Percentiles rank a stretch among this genome's conserved stretches.
phyloP scores from a whole-genome alignment of 495 filamentous ascomycete species.

The Aspergillus kassunensis region DNA sequence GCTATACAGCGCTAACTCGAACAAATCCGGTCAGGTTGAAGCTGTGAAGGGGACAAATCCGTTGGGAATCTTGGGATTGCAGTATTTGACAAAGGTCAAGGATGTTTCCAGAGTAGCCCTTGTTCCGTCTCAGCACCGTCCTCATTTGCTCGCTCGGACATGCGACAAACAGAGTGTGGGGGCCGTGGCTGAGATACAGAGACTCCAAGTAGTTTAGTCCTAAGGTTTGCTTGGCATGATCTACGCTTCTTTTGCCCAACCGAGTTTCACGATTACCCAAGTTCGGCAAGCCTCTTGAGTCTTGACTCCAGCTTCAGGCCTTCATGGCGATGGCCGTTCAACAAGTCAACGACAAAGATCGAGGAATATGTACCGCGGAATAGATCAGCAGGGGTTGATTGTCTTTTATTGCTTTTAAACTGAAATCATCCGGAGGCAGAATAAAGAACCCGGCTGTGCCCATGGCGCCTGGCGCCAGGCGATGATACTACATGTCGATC shows the following conservation, averaged over 20 bases:
- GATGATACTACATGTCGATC: not conserved
- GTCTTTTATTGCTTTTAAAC: too few relatives aligned
- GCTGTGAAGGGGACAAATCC: not conserved
- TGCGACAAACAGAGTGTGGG: slow-evolving; percentile 7
- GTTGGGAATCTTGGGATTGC: too few relatives aligned
- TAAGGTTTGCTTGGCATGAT: slow-evolving; percentile 15
- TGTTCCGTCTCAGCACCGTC: too few relatives aligned
- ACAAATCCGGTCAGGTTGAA: too few relatives aligned
- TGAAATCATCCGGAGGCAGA: not conserved
- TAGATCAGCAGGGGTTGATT: too few relatives aligned
- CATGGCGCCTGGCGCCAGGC: not conserved
- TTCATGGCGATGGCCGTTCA: too few relatives aligned
- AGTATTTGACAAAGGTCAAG: not conserved
- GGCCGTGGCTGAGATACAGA: not conserved
- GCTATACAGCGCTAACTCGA: too few relatives aligned
- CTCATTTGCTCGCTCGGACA: not conserved
- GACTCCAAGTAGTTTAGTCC: not conserved
- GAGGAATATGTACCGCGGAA: too few relatives aligned
- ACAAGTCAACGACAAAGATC: too few relatives aligned
- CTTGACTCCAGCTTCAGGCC: too few relatives aligned
- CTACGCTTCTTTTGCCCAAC: slow-evolving; percentile 22
- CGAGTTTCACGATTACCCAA: slow-evolving; percentile 20
- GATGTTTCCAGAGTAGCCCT: too few relatives aligned
- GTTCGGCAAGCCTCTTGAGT: slow-evolving; percentile 1
- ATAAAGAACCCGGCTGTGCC: not conserved